Percentiles rank a stretch among this genome's conserved stretches.
These are phyloP conservation scores for Parietaria judaica DNA, from an alignment of 306 rosid genomes.

Conservation along the genomic window DNA sequence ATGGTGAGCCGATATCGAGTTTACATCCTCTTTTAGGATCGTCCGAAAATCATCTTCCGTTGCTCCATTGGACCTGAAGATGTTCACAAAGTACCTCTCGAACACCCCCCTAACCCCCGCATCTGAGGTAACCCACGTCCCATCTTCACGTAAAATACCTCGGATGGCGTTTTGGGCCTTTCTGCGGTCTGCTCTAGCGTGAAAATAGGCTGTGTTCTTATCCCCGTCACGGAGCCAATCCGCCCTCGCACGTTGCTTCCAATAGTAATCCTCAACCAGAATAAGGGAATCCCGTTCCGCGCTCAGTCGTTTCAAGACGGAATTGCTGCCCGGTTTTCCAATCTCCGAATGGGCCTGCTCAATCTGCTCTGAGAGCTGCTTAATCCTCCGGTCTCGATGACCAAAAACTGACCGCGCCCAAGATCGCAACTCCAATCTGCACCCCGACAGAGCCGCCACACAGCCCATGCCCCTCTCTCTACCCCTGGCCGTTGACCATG, in stretches of 20 bases:
- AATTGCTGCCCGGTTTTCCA: too few relatives aligned
- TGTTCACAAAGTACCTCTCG: too few relatives aligned
- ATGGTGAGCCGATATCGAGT: too few relatives aligned
- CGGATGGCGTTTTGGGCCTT: neutral
- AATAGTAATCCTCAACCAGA: neutral
- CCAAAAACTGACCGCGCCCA: neutral
- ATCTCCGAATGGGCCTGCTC: neutral
- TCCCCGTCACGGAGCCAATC: neutral
- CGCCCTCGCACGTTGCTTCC: neutral
- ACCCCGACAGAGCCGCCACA: neutral
- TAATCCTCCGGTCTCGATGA: neutral
- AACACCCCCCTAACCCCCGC: too few relatives aligned
- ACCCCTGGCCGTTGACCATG: neutral
- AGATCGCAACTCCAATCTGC: neutral
- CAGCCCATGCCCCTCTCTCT: neutral
- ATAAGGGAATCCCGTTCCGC: neutral
- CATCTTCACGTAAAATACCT: neutral
- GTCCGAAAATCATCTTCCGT: neutral
- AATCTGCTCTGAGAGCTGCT: neutral
- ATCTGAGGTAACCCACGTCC: neutral
- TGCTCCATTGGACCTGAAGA: neutral
- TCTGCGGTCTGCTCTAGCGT: neutral
- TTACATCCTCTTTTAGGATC: neutral
- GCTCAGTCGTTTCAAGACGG: neutral
- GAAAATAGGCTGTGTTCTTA: neutral